Evolutionary conservation across 2,329 filamentous ascomycete genomes (phyloP).

Genomic region (Grosmannia penicillata): DNA sequence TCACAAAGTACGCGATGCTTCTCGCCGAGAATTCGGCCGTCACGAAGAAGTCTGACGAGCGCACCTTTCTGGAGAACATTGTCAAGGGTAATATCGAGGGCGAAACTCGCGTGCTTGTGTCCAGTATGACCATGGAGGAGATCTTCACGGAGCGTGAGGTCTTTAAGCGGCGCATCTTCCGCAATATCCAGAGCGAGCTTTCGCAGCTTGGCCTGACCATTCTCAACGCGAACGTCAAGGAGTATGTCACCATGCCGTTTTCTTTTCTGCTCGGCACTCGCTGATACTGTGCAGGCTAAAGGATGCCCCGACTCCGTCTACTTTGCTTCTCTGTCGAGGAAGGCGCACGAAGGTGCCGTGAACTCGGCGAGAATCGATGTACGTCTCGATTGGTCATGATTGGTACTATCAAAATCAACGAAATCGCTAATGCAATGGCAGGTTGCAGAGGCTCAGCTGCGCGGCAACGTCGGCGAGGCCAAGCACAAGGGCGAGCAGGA

Average conservation of each 20-base stretch:
- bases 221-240: conserved; percentile 64
- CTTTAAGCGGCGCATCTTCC: conserved; percentile 51
- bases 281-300: conserved; percentile 32
- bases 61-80: conserved; percentile 63
- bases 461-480: conserved; percentile 62
- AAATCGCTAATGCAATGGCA: conserved; percentile 19
- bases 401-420: too few species aligned
- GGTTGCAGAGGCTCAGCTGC: conserved; percentile 47
- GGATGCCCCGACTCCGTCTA: conserved; percentile 73
- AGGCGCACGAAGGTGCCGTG: conserved; percentile 72
- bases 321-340: conserved; percentile 67
- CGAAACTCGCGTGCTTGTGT: conserved; percentile 70
- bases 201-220: conserved; percentile 63
- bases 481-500: conserved; percentile 68
- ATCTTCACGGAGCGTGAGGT: conserved; percentile 31
- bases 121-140: conserved; percentile 86
- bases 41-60: conserved; percentile 17
- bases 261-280: neutral
- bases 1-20: conserved; percentile 72
- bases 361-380: conserved; percentile 37
- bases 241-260: conserved; percentile 26
- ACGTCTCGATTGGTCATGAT: neutral
- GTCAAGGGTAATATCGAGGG: conserved; percentile 86
- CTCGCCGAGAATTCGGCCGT: conserved; percentile 43
- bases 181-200: conserved; percentile 65